Evolutionary conservation across 2,329 filamentous ascomycete species (phyloP).

Genomic region (Colletotrichum scovillei): DNA sequence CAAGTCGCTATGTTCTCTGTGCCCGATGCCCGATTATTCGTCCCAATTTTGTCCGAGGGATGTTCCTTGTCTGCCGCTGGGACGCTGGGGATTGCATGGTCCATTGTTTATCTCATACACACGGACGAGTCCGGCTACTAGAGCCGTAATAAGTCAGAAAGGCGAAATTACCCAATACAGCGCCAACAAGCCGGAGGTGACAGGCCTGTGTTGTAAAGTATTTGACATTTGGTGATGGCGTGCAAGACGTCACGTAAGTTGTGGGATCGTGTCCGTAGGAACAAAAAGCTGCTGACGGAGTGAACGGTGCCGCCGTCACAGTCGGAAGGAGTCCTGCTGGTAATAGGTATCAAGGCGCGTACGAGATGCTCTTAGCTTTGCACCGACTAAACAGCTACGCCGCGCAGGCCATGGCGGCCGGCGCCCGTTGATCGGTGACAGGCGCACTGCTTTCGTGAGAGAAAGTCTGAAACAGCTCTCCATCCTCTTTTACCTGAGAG

Average conservation of each 20-base stretch:
- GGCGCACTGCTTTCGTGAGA: not conserved
- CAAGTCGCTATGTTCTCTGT: not conserved
- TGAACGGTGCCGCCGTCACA: not conserved
- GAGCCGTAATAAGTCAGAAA: slow-evolving; percentile 1
- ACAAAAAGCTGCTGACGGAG: not conserved
- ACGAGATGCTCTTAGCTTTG: not conserved
- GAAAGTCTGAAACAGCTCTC: slow-evolving; percentile 14
- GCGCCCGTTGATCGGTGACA: not conserved
- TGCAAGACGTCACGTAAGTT: too few relatives aligned
- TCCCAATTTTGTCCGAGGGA: slow-evolving; percentile 1
- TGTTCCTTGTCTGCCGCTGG: slow-evolving; percentile 21
- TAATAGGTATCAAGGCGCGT: slow-evolving; percentile 1
- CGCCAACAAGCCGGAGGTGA: not conserved
- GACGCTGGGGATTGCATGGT: slow-evolving; percentile 23
- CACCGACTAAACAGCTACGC: not conserved
- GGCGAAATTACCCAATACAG: not conserved
- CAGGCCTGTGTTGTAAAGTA: not conserved
- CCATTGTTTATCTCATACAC: slow-evolving; percentile 23
- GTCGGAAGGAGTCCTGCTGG: not conserved
- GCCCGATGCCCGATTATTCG: not conserved
- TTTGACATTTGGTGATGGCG: not conserved
- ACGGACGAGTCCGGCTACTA: not conserved
- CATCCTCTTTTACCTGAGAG: not conserved
- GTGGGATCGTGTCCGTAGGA: not conserved
- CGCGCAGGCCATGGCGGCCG: slow-evolving; percentile 6